phyloP scores from a whole-genome alignment of 225 moss, liverwort and hornwort species.

The Takakia lepidozioides region DNA sequence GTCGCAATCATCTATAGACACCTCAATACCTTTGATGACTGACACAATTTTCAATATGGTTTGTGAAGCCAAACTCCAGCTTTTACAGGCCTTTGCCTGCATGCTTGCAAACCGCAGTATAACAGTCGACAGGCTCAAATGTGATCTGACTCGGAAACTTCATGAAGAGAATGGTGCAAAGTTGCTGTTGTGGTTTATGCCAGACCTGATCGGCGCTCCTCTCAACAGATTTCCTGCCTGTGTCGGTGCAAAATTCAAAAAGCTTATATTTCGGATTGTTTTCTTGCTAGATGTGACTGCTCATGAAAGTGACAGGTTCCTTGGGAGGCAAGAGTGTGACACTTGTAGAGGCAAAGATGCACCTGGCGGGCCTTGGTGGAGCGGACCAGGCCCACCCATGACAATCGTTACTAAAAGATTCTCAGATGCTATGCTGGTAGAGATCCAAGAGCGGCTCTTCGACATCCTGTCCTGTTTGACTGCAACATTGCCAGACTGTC shows the following conservation, averaged over 20 bases:
- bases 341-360: slow-evolving; percentile 6
- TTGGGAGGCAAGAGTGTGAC: background rate
- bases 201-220: slow-evolving; percentile 50
- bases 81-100: slow-evolving; percentile 14
- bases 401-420: slow-evolving; percentile 1
- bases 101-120: slow-evolving; percentile 30
- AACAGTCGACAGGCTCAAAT: slow-evolving; percentile 6
- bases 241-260: slow-evolving; percentile 18
- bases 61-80: slow-evolving; percentile 17
- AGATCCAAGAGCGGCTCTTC: slow-evolving; percentile 23
- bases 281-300: slow-evolving; percentile 19
- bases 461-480: slow-evolving; percentile 7
- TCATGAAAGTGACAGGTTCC: background rate
- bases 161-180: slow-evolving; percentile 7
- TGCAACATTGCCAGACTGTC: background rate
- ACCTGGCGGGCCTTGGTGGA: slow-evolving; percentile 17
- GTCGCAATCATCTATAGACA: background rate
- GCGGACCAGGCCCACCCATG: slow-evolving; percentile 11
- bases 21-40: background rate
- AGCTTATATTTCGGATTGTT: slow-evolving; percentile 35
- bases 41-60: slow-evolving; percentile 11
- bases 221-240: slow-evolving; percentile 14
- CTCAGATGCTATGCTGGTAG: slow-evolving; percentile 12
- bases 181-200: slow-evolving; percentile 42
- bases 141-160: slow-evolving; percentile 16